phyloP scores from a whole-genome alignment of 495 filamentous ascomycete species.

The Opeltia flavorubescens region DNA sequence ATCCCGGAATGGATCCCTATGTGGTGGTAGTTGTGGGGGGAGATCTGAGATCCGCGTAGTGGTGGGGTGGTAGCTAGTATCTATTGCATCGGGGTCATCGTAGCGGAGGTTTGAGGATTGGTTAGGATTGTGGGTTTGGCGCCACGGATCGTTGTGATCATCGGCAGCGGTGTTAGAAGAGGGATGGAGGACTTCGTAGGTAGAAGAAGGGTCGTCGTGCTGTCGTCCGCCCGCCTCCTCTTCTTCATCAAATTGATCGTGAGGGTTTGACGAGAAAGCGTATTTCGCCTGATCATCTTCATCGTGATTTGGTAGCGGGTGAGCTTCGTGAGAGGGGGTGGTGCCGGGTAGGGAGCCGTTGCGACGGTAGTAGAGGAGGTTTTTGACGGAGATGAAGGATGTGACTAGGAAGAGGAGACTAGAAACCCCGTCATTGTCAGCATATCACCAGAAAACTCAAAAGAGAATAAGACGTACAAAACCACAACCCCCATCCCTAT shows the following conservation, averaged over 20 bases:
- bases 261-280: conserved; percentile 35
- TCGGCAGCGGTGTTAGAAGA: conserved; percentile 19
- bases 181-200: not conserved
- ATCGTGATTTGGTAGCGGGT: conserved; percentile 34
- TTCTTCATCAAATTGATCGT: conserved; percentile 34
- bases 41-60: not conserved
- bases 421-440: conserved; percentile 10
- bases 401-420: conserved; percentile 67
- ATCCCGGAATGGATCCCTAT: not conserved
- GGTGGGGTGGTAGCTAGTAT: conserved; percentile 31
- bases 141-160: conserved; percentile 32
- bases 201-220: not conserved
- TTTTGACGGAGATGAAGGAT: conserved; percentile 60
- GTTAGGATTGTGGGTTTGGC: conserved; percentile 34
- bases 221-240: conserved; percentile 17
- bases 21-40: not conserved
- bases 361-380: conserved; percentile 61
- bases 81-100: conserved; percentile 22
- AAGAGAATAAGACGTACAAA: conserved; percentile 42
- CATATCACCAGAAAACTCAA: not conserved
- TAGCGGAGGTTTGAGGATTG: conserved; percentile 22
- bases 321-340: conserved; percentile 36
- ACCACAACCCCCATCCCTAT: conserved; percentile 70
- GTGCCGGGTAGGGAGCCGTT: conserved; percentile 64
- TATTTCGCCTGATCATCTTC: conserved; percentile 35